Percentiles rank a stretch among this genome's conserved stretches.
These are phyloP conservation scores for Yamadazyma spencermartinsiae DNA, from an alignment of 1,139 yeast species.

Conservation along the genomic window DNA sequence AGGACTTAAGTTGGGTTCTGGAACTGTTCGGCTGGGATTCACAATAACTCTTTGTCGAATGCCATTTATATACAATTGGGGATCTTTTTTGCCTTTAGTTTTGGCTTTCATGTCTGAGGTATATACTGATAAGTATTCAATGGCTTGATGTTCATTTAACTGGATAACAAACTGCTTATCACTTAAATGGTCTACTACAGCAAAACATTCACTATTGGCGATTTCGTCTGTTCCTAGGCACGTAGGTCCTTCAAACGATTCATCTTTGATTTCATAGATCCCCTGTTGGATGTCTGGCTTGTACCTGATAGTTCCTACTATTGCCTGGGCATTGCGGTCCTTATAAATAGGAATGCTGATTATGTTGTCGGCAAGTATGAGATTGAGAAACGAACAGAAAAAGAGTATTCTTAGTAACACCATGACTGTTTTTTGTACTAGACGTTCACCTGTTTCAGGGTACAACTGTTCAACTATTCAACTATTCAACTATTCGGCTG, in stretches of 20 bases:
- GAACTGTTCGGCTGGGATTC: slow-evolving; percentile 14
- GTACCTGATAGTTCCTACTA: background rate
- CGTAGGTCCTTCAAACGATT: slow-evolving; percentile 6
- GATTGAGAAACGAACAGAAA: too few species aligned
- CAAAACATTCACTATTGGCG: slow-evolving; percentile 32
- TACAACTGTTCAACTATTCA: too few species aligned
- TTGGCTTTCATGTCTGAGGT: background rate
- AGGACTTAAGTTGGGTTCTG: slow-evolving; percentile 32
- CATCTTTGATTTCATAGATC: slow-evolving; percentile 3
- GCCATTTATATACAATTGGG: background rate
- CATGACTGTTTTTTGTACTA: too few species aligned
- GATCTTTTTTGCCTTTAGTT: background rate
- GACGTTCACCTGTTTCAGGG: too few species aligned
- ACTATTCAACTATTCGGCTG: too few species aligned
- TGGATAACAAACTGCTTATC: slow-evolving; percentile 16
- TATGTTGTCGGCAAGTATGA: too few species aligned
- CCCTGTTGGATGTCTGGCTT: background rate
- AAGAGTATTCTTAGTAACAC: too few species aligned
- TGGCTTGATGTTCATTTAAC: background rate
- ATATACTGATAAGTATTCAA: slow-evolving; percentile 12
- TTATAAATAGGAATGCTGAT: too few species aligned
- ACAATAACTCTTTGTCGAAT: slow-evolving; percentile 12
- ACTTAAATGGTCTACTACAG: slow-evolving; percentile 16
- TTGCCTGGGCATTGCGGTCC: too few species aligned
- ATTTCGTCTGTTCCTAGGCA: slow-evolving; percentile 36